Base-by-base conservation (phyloP, 2,329 filamentous ascomycete species). In the Venturia asperata region DNA sequence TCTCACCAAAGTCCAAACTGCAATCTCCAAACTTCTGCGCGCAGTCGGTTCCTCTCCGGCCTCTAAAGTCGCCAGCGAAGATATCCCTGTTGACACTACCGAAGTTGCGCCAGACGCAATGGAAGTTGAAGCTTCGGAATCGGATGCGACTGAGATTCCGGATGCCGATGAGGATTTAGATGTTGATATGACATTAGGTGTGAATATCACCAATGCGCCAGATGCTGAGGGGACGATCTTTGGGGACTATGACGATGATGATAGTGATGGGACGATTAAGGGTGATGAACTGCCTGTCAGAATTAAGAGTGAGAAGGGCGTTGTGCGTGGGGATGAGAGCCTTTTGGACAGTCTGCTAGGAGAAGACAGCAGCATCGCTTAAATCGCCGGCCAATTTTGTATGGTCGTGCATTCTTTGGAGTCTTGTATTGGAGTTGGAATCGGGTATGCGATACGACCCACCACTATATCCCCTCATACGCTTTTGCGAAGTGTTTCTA, bases 21-120 rank as follows among this genome's bases (percentile, higher is more conserved):
- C 71, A 9, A 70, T 87, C 13, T 77, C 82, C 64, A 84, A 86
- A 69, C 78, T 83, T 17, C 78, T 86, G 65, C 78, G 62, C n/a
- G 42, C 66, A 17, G 49, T 49, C 21, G 61, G 62, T n/a, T 58
- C 52, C 7, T 34, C 52, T 9, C 30, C 30, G 5, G 62, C 65
- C 17, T 34, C 56, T 47, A 63, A 62, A 1, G 66, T 65, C 21
- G 67, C 56, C 39, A 69, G 21, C 71, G 62, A 65, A 34, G 61
- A 66, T 30, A 37, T 41, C 42, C 63, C 63, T 39, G 43, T 55
- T 49, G 62, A 63, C 39, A 37, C 13, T 24, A 49, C 47, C 9
- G 64, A 62, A 34, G 60, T 43, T 24, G 55, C 61, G 7, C 45
- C 34, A 19, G 61, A 60, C 9, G 34, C 61, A 27, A 30, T 15